These are phyloP conservation scores for Borovskyia barvae DNA, from an alignment of 208 protist species.

Conservation along the genomic window DNA sequence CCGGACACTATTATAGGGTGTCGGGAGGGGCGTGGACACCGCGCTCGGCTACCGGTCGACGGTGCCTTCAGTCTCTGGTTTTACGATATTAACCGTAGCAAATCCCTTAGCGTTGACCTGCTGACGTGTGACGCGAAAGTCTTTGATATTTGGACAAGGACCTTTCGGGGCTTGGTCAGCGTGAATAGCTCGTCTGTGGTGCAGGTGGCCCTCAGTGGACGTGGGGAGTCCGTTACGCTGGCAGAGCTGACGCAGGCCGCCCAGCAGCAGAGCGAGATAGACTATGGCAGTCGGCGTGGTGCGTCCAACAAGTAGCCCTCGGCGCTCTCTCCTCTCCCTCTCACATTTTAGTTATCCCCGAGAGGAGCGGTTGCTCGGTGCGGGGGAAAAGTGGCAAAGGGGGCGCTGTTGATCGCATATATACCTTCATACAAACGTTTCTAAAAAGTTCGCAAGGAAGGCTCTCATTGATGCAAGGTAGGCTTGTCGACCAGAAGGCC, in stretches of 20 bases:
- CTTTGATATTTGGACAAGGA: slow-evolving; percentile 75
- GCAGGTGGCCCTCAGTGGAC: slow-evolving; percentile 45
- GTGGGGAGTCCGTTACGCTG: slow-evolving; percentile 17
- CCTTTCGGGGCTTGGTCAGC: slow-evolving; percentile 66
- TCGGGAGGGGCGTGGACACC: slow-evolving; percentile 54
- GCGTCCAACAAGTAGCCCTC: too few species aligned
- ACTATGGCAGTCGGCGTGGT: slow-evolving; percentile 4
- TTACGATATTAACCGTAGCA: slow-evolving; percentile 30
- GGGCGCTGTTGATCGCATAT: too few species aligned
- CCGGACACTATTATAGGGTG: slow-evolving; percentile 55
- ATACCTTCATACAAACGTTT: too few species aligned
- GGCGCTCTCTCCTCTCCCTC: too few species aligned
- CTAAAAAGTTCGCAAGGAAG: too few species aligned
- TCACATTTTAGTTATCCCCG: too few species aligned
- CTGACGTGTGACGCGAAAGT: slow-evolving; percentile 71
- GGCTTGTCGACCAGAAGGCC: too few species aligned
- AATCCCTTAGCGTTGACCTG: slow-evolving; percentile 47
- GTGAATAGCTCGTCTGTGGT: slow-evolving; percentile 82
- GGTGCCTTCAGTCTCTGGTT: slow-evolving; percentile 80
- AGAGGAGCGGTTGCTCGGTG: too few species aligned
- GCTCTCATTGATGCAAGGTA: too few species aligned
- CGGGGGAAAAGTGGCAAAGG: too few species aligned
- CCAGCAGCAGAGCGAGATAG: slow-evolving; percentile 31
- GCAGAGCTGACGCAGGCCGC: slow-evolving; percentile 30
- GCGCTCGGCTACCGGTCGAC: slow-evolving; percentile 44